Evolutionary conservation across 306 rosid species (phyloP).

Genomic region (Erythrophleum fordii): DNA sequence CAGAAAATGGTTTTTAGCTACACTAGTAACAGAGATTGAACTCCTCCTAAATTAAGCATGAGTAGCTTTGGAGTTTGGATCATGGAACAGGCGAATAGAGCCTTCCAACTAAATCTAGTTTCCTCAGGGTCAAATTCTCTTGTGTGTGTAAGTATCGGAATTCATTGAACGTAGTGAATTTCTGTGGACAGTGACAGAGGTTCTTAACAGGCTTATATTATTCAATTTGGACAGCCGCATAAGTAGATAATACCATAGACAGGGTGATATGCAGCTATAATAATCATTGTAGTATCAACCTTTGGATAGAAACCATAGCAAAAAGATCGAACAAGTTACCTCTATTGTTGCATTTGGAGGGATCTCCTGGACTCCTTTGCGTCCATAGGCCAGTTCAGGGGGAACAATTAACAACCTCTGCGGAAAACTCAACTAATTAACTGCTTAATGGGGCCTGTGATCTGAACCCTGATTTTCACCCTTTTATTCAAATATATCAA

Average conservation of each 20-base stretch:
- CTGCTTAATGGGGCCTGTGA: conserved; percentile 15
- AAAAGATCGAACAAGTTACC: conserved; percentile 52
- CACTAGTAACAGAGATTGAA: not conserved
- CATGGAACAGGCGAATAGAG: conserved; percentile 8
- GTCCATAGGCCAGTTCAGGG: conserved; percentile 92
- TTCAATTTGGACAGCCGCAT: conserved; percentile 9
- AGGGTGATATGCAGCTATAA: conserved; percentile 2
- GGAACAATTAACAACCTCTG: conserved; percentile 88
- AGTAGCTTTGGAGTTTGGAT: conserved; percentile 1
- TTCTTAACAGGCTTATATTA: not conserved
- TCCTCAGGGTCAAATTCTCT: not conserved
- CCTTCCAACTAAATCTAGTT: not conserved
- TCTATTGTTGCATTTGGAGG: conserved; percentile 97
- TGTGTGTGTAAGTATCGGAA: not conserved
- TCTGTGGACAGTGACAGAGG: not conserved
- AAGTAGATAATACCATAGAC: not conserved
- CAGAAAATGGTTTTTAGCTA: not conserved
- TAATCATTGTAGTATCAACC: not conserved
- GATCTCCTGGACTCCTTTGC: conserved; percentile 88
- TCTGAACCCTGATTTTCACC: conserved; percentile 25
- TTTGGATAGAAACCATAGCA: conserved; percentile 8
- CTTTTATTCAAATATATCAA: conserved; percentile 14
- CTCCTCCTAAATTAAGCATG: not conserved
- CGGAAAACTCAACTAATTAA: conserved; percentile 39
- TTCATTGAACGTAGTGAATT: not conserved